Percentiles rank a stretch among this genome's conserved stretches.
phyloP scores from a whole-genome alignment of 768 basidiomycete genomes.

The Tricholoma sp. region DNA sequence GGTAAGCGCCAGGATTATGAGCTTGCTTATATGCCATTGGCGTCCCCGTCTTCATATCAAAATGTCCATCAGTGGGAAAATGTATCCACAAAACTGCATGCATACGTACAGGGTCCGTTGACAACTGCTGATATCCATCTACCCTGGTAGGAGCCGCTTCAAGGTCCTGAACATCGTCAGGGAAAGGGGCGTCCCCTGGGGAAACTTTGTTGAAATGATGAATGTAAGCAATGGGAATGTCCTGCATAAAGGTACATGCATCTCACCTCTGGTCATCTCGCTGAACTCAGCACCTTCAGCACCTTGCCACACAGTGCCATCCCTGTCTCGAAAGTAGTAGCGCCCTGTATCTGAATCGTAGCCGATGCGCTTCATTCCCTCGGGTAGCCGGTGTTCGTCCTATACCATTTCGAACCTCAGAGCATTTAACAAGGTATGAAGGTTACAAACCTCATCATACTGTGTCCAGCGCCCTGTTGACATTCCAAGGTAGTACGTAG shows the following conservation, averaged over 20 bases:
- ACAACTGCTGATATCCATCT: conserved; percentile 56
- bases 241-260: not conserved
- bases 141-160: conserved; percentile 49
- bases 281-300: conserved; percentile 61
- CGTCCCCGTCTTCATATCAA: conserved; percentile 11
- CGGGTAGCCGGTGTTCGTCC: conserved; percentile 50
- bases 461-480: conserved; percentile 39
- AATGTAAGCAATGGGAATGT: not conserved
- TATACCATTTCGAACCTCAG: conserved; percentile 15
- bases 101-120: conserved; percentile 45
- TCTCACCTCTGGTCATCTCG: conserved; percentile 43
- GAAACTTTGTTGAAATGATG: conserved; percentile 12
- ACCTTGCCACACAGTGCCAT: conserved; percentile 54
- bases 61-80: not conserved
- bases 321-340: conserved; percentile 58
- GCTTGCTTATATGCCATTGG: conserved; percentile 26
- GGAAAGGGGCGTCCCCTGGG: conserved; percentile 4
- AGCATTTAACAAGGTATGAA: not conserved
- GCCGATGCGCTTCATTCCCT: conserved; percentile 63
- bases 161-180: conserved; percentile 33
- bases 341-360: conserved; percentile 69
- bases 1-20: conserved; percentile 43
- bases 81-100: not conserved
- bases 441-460: conserved; percentile 36
- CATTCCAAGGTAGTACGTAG: not conserved